Base-by-base conservation (phyloP, 2,329 filamentous ascomycete genomes). In the Elsinoe necatrix region DNA sequence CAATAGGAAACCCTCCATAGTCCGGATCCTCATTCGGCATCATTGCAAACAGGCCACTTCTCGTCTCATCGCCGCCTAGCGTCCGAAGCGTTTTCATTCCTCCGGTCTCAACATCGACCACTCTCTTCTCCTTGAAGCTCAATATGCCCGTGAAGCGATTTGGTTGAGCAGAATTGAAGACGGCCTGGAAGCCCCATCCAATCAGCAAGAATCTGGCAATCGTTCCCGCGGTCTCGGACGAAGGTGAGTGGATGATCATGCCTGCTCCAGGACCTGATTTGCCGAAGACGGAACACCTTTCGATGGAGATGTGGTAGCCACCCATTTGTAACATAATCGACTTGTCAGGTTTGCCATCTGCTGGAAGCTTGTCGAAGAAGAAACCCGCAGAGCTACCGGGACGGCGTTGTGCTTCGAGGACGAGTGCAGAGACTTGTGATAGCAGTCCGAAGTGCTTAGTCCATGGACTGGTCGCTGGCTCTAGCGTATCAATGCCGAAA, bases 1-100 rank as follows among this genome's bases (percentile, higher is more conserved):
- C 73, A 29, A 80, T 81, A 0, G 77, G 77, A 57, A 80, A 80
- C 0, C 75, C 76, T 1, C 78, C 79, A 63, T 81, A 81, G 59
- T 81, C 78, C 0, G 78, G 77, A 31, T 79, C 71, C 31, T 80
- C 75, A 57, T 75, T 78, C 0, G 77, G 80, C 80, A 82, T 82
- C 60, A 80, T 77, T 16, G 72, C 63, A 48, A 72, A 75, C 47
- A 68, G 67, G 1, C 78, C 78, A 60, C 73, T 75, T 21, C 72
- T 62, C 4, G 73, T 77, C 67, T 77, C 75, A 21, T 77, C 74
- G 0, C 74, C 73, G 55, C 73, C 73, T 21, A 77, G 58, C 18
- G 64, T 60, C 25, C 73, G 66, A 56, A 70, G 48, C 0, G 71
- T 74, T 18, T 61, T 62, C 51, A 77, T 35, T 54, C 68, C 63